Conservation (phyloP, 352 stramenopile genomes). For the Globisporangium cederbergense region DNA sequence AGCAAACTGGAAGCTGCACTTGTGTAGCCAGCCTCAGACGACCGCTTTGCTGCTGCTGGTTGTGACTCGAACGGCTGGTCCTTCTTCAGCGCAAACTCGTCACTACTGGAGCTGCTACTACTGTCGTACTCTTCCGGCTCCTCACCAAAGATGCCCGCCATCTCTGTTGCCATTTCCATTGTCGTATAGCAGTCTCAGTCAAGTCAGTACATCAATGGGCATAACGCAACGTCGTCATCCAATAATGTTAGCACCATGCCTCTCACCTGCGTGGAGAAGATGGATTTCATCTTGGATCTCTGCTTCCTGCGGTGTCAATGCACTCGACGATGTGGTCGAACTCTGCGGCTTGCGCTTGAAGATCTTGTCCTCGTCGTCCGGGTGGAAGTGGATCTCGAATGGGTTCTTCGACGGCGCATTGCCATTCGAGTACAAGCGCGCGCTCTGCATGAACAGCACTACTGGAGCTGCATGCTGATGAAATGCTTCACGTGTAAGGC, state of each 20-base stretch:
- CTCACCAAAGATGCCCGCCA: constrained; percentile 46
- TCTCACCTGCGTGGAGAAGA: constrained; percentile 39
- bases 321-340: neutral
- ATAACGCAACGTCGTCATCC: neutral
- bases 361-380: constrained; percentile 14
- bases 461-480: too few relatives aligned
- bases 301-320: constrained; percentile 10
- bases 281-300: constrained; percentile 35
- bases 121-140: constrained; percentile 34
- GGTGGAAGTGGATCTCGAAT: constrained; percentile 54
- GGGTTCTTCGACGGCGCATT: constrained; percentile 23
- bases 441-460: neutral
- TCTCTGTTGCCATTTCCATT: constrained; percentile 27
- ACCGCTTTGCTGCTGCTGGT: neutral
- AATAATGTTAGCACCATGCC: neutral
- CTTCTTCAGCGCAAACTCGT: neutral
- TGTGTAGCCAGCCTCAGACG: neutral
- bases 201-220: neutral
- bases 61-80: neutral
- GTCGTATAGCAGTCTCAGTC: too few relatives aligned
- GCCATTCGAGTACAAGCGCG: neutral
- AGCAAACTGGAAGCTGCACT: neutral
- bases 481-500: neutral
- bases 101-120: constrained; percentile 10
- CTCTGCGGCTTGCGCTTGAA: neutral